Evolutionary conservation across 164 flowering plant species (phyloP).

Genomic region (Hamamelis virginiana): DNA sequence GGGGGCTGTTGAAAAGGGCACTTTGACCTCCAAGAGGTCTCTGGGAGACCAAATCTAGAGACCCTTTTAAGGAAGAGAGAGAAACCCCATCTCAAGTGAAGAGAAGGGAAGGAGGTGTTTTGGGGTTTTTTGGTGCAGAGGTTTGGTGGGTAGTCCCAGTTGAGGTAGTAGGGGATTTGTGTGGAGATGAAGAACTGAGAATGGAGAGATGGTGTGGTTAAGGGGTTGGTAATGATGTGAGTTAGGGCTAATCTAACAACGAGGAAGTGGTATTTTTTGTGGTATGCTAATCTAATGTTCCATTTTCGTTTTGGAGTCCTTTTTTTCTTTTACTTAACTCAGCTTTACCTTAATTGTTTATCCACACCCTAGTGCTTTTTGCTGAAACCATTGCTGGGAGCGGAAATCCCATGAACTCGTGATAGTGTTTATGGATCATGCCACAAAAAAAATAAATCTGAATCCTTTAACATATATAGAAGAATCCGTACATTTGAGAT

Average conservation of each 20-base stretch:
- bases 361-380: not conserved
- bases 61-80: slow-evolving; percentile 61
- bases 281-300: slow-evolving; percentile 34
- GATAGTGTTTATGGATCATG: too few species aligned
- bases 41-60: slow-evolving; percentile 48
- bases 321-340: too few species aligned
- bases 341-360: not conserved
- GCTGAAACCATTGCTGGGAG: too few species aligned
- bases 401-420: too few species aligned
- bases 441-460: too few species aligned
- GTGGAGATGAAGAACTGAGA: too few species aligned
- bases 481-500: too few species aligned
- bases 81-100: slow-evolving; percentile 54
- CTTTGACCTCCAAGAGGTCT: slow-evolving; percentile 79
- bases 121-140: slow-evolving; percentile 42
- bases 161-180: too few species aligned
- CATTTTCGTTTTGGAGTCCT: not conserved
- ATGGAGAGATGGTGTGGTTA: too few species aligned
- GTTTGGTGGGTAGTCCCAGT: slow-evolving; percentile 32
- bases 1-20: slow-evolving; percentile 88
- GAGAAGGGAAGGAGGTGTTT: slow-evolving; percentile 27
- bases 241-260: slow-evolving; percentile 21
- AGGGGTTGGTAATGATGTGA: too few species aligned
- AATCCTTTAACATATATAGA: too few species aligned
- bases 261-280: slow-evolving; percentile 65